Conservation (phyloP, 208 protist species). For the Leishmania arabica region DNA sequence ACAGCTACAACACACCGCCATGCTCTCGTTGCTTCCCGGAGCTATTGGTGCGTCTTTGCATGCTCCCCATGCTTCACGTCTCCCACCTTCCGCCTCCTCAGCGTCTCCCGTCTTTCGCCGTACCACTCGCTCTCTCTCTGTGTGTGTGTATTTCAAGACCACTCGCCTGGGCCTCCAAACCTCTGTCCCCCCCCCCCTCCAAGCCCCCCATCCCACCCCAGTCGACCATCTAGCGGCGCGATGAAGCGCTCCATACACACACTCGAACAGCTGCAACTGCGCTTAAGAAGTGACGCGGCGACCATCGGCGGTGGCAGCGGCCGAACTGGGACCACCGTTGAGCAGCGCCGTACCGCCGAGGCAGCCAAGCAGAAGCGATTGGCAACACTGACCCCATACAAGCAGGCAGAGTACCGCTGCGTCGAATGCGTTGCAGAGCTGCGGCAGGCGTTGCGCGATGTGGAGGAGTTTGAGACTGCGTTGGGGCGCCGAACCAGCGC, state of each 20-base stretch:
- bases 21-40: neutral
- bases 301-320: neutral
- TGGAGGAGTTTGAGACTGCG: constrained; percentile 22
- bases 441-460: constrained; percentile 34
- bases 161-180: neutral
- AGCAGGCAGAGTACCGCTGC: constrained; percentile 54
- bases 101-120: neutral
- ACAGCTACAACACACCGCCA: neutral
- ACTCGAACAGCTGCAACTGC: constrained; percentile 20
- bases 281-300: constrained; percentile 3
- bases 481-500: neutral
- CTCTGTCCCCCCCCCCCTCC: neutral
- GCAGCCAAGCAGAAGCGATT: constrained; percentile 24
- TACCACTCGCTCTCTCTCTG: neutral
- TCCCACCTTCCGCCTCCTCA: neutral
- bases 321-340: neutral
- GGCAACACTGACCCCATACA: constrained; percentile 45
- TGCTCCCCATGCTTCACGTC: neutral
- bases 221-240: too few relatives aligned
- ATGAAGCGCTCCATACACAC: constrained; percentile 27
- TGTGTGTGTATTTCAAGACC: neutral
- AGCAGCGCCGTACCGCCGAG: constrained; percentile 15
- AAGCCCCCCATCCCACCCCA: neutral
- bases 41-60: neutral
- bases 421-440: constrained; percentile 51